Conservation (phyloP, 139 green algal genomes). For the Haematococcus lacustris region DNA sequence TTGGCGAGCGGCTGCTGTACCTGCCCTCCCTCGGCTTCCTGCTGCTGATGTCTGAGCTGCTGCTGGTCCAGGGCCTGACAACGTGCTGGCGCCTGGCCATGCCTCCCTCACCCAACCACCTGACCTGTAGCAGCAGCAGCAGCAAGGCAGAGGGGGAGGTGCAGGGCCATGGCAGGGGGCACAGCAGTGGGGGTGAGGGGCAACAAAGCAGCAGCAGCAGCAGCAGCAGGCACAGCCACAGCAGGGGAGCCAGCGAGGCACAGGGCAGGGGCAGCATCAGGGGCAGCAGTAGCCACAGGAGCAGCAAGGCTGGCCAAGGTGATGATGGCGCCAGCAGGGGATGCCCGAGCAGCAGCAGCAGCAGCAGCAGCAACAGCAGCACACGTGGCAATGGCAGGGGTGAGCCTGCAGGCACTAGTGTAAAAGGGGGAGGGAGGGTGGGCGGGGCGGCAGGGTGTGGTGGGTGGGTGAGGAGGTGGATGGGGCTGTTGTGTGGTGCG, state of each 20-base stretch:
- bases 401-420: neutral
- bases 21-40: slow-evolving; percentile 61
- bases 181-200: neutral
- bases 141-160: neutral
- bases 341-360: neutral
- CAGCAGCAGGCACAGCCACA: neutral
- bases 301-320: neutral
- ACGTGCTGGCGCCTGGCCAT: neutral
- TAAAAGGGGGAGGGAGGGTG: neutral
- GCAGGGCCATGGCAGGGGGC: neutral
- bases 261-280: neutral
- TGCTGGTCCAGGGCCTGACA: slow-evolving; percentile 13
- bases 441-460: slow-evolving; percentile 22
- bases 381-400: neutral
- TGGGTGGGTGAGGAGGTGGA: slow-evolving; percentile 3
- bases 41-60: slow-evolving; percentile 48
- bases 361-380: neutral
- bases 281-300: neutral
- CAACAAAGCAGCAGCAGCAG: neutral
- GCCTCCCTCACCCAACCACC: slow-evolving; percentile 12
- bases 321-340: neutral
- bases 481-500: slow-evolving; percentile 27
- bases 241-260: neutral
- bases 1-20: slow-evolving; percentile 73
- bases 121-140: neutral